Evolutionary conservation across 257 asterid species (phyloP).

Genomic region (Solanum rostratum): DNA sequence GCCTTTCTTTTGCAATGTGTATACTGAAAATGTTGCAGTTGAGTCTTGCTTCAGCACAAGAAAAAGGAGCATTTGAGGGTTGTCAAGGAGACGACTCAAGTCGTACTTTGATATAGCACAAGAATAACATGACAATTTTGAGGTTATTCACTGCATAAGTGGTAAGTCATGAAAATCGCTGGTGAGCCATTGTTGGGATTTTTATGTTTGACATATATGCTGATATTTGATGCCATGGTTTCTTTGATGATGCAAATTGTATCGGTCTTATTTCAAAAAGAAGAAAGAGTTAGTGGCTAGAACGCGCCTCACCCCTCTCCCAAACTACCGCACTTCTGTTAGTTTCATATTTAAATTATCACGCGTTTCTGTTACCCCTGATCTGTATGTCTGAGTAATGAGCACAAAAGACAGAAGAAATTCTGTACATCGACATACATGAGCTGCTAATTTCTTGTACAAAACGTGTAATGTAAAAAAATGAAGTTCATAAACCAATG

Average conservation of each 20-base stretch:
- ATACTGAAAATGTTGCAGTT: not conserved
- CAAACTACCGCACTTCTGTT: not conserved
- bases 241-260: not conserved
- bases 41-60: not conserved
- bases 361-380: too few relatives aligned
- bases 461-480: too few relatives aligned
- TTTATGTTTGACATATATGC: not conserved
- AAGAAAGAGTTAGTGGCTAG: not conserved
- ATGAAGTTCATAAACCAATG: too few relatives aligned
- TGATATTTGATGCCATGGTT: not conserved
- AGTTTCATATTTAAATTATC: too few relatives aligned
- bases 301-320: not conserved
- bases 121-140: not conserved
- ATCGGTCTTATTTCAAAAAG: too few relatives aligned
- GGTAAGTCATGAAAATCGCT: not conserved
- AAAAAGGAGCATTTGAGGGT: not conserved
- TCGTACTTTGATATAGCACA: not conserved
- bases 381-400: too few relatives aligned
- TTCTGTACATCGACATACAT: too few relatives aligned
- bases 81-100: not conserved
- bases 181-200: not conserved
- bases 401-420: too few relatives aligned
- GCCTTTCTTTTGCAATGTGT: not conserved
- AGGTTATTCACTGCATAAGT: not conserved
- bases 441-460: too few relatives aligned